These are phyloP conservation scores for Solanum corneliomulleri DNA, from an alignment of 257 asterid genomes.

Conservation along the genomic window DNA sequence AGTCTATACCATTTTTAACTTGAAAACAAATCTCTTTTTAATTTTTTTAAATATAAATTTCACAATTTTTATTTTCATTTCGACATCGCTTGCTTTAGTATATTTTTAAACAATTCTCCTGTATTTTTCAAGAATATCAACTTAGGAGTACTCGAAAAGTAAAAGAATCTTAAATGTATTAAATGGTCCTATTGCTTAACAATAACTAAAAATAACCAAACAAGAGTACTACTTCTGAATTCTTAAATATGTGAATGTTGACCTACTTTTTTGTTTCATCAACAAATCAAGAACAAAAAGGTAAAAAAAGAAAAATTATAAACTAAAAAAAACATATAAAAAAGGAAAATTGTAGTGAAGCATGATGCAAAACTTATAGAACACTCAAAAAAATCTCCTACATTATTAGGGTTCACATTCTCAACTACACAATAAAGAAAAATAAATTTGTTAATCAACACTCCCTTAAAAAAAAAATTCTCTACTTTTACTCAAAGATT, in stretches of 20 bases:
- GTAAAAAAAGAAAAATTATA: not conserved
- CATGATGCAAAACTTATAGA: not conserved
- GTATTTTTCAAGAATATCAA: not conserved
- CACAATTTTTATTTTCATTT: not conserved
- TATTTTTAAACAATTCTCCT: not conserved
- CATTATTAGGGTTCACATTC: not conserved
- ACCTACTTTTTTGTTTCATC: not conserved
- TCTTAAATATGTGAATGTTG: not conserved
- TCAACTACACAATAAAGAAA: not conserved
- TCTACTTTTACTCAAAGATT: no score
- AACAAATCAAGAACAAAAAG: not conserved
- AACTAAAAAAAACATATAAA: not conserved
- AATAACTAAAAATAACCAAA: not conserved
- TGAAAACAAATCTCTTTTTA: not conserved
- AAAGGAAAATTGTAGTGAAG: not conserved
- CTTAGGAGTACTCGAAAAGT: not conserved
- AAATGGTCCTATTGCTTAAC: not conserved
- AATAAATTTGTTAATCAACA: not conserved
- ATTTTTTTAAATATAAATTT: not conserved
- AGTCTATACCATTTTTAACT: not conserved
- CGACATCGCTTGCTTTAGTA: not conserved
- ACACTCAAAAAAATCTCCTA: not conserved
- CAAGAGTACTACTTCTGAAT: not conserved
- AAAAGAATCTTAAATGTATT: not conserved
- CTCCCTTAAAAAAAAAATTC: fast-evolving